Evolutionary conservation across 495 filamentous ascomycete genomes (phyloP).

Genomic region (Trichoderma gamsii): DNA sequence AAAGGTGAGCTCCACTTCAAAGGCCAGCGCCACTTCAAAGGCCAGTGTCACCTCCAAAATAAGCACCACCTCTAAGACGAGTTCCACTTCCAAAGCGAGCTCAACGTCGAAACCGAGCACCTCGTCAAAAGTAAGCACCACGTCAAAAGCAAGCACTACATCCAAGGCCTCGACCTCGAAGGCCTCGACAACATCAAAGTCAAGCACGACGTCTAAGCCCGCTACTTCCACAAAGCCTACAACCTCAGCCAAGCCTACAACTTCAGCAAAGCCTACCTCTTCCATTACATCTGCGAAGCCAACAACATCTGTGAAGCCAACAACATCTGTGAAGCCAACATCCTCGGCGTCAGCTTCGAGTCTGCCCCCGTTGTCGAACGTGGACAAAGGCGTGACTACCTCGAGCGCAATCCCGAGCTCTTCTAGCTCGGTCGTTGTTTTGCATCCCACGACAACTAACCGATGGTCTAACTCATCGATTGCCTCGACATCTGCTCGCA

Average conservation of each 20-base stretch:
- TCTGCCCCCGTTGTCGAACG: not conserved
- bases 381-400: not conserved
- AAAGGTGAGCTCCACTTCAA: not conserved
- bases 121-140: not conserved
- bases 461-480: slow-evolving; percentile 24
- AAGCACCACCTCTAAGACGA: not conserved
- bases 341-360: slow-evolving; percentile 13
- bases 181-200: not conserved
- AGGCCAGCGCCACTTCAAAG: not conserved
- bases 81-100: not conserved
- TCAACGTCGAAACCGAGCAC: not conserved
- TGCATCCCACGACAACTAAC: slow-evolving; percentile 17
- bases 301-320: slow-evolving; percentile 2
- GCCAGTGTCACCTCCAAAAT: not conserved
- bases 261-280: slow-evolving; percentile 14
- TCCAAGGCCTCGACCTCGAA: not conserved
- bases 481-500: slow-evolving; percentile 8
- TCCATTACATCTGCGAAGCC: slow-evolving; percentile 11
- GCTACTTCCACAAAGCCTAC: not conserved
- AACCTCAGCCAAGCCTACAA: slow-evolving; percentile 15
- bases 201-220: slow-evolving; percentile 10
- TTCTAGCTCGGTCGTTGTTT: slow-evolving; percentile 2
- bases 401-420: not conserved
- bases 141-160: slow-evolving; percentile 6
- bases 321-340: not conserved